phyloP scores from a whole-genome alignment of 768 basidiomycete species.

The Paxillus involutus region DNA sequence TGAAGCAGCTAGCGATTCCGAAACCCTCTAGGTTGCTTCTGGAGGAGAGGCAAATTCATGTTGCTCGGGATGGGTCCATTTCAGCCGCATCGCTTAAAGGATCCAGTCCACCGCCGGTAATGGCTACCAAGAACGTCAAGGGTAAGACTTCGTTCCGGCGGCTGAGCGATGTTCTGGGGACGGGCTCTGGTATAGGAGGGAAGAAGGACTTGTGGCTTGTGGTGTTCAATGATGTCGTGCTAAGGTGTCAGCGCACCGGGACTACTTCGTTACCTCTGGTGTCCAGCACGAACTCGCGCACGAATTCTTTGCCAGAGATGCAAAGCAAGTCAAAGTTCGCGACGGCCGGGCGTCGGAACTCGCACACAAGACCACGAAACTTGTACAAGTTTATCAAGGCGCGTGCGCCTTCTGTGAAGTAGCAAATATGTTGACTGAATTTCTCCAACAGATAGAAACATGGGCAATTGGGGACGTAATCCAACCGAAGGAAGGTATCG shows the following conservation, averaged over 20 bases:
- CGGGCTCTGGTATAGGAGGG: conserved; percentile 51
- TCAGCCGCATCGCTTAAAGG: conserved; percentile 22
- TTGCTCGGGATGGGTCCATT: conserved; percentile 30
- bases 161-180: conserved; percentile 82
- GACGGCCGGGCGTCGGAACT: conserved; percentile 72
- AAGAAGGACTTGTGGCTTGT: conserved; percentile 95
- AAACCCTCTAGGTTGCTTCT: conserved; percentile 88
- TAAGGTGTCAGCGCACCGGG: conserved; percentile 89
- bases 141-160: conserved; percentile 88
- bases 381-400: conserved; percentile 93
- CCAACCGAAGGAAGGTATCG: conserved; percentile 76
- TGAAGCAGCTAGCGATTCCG: conserved; percentile 87
- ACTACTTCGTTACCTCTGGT: conserved; percentile 83
- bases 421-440: background rate
- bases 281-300: conserved; percentile 61
- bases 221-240: conserved; percentile 91
- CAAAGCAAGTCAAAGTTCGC: conserved; percentile 85
- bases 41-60: conserved; percentile 64
- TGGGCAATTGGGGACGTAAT: conserved; percentile 81
- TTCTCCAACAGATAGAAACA: conserved; percentile 69
- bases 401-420: conserved; percentile 15
- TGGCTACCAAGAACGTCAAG: conserved; percentile 56
- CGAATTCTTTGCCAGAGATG: conserved; percentile 79
- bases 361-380: conserved; percentile 84
- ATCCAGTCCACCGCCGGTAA: conserved; percentile 36